Evolutionary conservation across 306 rosid genomes (phyloP).

Genomic region (Betula pendula): DNA sequence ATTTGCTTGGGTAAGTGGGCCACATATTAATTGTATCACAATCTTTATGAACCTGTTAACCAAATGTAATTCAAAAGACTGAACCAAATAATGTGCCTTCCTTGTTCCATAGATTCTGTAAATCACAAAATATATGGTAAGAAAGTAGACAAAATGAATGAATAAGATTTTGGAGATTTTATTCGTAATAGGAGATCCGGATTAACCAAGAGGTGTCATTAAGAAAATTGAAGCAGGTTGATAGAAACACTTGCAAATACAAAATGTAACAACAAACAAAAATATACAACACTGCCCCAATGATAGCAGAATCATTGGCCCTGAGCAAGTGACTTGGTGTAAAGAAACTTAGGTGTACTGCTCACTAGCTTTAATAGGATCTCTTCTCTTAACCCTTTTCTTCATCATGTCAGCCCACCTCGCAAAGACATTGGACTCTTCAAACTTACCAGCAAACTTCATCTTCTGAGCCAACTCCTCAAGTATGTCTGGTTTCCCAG

Average conservation of each 20-base stretch:
- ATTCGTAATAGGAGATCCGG: neutral
- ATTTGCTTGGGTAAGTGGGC: too few species aligned
- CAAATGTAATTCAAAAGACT: too few species aligned
- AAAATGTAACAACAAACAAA: neutral
- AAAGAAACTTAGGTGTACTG: constrained; percentile 32
- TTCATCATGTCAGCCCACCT: constrained; percentile 81
- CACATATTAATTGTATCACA: too few species aligned
- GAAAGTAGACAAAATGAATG: neutral
- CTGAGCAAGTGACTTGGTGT: constrained; percentile 14
- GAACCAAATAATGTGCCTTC: too few species aligned
- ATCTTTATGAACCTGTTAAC: too few species aligned
- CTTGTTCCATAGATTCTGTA: too few species aligned
- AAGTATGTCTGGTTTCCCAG: constrained; percentile 71
- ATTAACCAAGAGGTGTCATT: neutral
- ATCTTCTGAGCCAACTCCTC: constrained; percentile 75
- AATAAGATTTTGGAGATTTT: neutral
- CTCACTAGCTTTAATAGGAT: constrained; percentile 24
- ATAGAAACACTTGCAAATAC: neutral
- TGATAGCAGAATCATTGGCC: neutral
- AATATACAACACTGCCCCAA: neutral
- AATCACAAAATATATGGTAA: too few species aligned
- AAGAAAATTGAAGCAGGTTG: neutral
- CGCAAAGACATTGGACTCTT: constrained; percentile 64
- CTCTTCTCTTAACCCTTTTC: constrained; percentile 55
- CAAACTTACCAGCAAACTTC: constrained; percentile 76